phyloP scores from a whole-genome alignment of 495 filamentous ascomycete genomes.

The Lophium mytilinum region DNA sequence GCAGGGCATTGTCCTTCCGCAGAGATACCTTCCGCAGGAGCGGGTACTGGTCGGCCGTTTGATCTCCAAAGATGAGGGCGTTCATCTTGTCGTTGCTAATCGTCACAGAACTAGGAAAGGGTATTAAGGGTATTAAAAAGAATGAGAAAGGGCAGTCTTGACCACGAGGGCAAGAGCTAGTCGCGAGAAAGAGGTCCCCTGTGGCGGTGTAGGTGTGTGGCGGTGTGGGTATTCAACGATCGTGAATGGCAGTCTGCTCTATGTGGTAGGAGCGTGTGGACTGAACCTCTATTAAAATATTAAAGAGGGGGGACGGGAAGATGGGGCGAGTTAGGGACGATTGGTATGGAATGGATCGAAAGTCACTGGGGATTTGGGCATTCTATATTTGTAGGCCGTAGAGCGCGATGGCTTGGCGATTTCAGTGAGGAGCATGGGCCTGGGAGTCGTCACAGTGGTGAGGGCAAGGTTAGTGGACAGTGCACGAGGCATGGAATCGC shows the following conservation, averaged over 20 bases:
- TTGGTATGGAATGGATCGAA: constrained; percentile 14
- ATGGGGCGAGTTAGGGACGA: background rate
- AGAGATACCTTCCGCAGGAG: constrained; percentile 57
- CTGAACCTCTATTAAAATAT: constrained; percentile 8
- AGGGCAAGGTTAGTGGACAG: too few species aligned
- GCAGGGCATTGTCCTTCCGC: constrained; percentile 54
- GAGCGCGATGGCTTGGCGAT: background rate
- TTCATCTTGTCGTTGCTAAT: constrained; percentile 28
- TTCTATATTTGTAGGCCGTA: constrained; percentile 26
- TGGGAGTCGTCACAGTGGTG: too few species aligned
- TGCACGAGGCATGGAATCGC: too few species aligned
- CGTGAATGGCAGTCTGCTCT: constrained; percentile 5
- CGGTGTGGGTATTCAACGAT: background rate
- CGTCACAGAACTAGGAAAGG: constrained; percentile 1
- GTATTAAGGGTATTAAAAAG: background rate
- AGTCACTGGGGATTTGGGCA: constrained; percentile 4
- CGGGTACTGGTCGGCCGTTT: constrained; percentile 63
- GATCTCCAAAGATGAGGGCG: constrained; percentile 59
- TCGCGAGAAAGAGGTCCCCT: background rate
- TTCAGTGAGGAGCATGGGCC: constrained; percentile 11
- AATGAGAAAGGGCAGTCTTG: background rate
- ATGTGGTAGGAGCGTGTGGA: background rate
- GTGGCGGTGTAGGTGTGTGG: background rate
- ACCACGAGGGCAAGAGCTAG: background rate
- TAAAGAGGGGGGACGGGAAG: constrained; percentile 3